A percentile compares a stretch with the other conserved stretches of the same genome.
Conservation (phyloP, 1,139 yeast genomes). For the Taphrina flavorubra region DNA sequence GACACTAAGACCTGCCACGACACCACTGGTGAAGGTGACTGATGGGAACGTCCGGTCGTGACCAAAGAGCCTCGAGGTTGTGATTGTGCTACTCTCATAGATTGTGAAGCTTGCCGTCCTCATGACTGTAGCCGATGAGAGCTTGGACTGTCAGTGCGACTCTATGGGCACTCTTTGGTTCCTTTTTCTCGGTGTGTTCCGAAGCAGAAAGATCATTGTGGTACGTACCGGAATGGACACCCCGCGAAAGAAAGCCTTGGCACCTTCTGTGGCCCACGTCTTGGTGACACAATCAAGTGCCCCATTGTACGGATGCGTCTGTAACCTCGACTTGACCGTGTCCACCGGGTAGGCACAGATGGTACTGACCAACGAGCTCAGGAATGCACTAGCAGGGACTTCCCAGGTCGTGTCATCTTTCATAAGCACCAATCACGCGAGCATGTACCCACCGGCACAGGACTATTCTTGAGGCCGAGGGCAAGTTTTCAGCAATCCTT, state of each 20-base stretch:
- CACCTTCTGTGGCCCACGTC: conserved; percentile 68
- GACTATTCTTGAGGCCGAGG: not conserved
- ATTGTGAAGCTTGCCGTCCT: conserved; percentile 71
- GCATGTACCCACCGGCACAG: conserved; percentile 14
- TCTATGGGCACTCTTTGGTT: not conserved
- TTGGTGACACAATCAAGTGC: conserved; percentile 64
- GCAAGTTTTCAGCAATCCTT: no score
- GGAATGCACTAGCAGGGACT: conserved; percentile 45
- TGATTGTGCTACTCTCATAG: conserved; percentile 65
- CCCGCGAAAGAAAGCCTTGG: conserved; percentile 76
- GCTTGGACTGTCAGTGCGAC: conserved; percentile 39
- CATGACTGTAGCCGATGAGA: conserved; percentile 68
- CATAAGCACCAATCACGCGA: conserved; percentile 8
- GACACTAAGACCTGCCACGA: conserved; percentile 41
- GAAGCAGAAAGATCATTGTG: not conserved
- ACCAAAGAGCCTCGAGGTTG: conserved; percentile 17
- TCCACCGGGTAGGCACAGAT: conserved; percentile 83
- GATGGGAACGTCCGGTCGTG: conserved; percentile 27
- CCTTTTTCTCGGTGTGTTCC: not conserved
- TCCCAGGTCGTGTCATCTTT: conserved; percentile 40
- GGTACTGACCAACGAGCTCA: conserved; percentile 70
- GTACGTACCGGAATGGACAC: conserved; percentile 62
- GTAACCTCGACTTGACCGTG: conserved; percentile 82
- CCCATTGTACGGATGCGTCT: conserved; percentile 69
- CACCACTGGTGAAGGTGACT: conserved; percentile 39